phyloP scores from a whole-genome alignment of 805 yeast genomes.

The Zygoascus ofunaensis region DNA sequence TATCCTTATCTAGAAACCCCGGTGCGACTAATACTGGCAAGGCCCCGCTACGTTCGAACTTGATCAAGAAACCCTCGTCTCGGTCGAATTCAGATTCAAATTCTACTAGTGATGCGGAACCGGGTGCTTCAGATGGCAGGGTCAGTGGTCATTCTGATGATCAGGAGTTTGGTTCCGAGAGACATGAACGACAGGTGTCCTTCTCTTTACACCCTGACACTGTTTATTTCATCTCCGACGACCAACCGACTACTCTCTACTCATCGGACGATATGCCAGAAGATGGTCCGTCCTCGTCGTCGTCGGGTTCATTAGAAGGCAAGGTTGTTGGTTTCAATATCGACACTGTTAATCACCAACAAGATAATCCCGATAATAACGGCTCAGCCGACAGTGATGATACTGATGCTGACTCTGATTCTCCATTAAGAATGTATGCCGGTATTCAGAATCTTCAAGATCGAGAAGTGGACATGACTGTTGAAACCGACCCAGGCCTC shows the following conservation, averaged over 20 bases:
- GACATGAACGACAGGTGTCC: slow-evolving; percentile 1
- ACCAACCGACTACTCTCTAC: background rate
- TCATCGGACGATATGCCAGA: background rate
- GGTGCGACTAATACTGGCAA: background rate
- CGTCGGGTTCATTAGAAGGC: too few relatives aligned
- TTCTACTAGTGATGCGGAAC: background rate
- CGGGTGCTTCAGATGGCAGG: too few relatives aligned
- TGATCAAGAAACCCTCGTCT: background rate
- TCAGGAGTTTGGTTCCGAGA: background rate
- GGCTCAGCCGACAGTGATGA: slow-evolving; percentile 7
- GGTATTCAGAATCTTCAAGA: background rate
- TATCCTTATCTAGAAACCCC: too few relatives aligned
- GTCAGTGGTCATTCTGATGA: too few relatives aligned
- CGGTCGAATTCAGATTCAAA: background rate
- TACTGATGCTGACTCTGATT: slow-evolving; percentile 7
- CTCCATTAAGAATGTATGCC: background rate
- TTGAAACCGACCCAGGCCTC: too few relatives aligned
- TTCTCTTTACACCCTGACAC: slow-evolving; percentile 1
- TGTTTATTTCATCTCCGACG: slow-evolving; percentile 1
- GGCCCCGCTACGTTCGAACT: slow-evolving; percentile 1
- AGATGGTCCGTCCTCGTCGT: too few relatives aligned
- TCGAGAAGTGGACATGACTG: background rate
- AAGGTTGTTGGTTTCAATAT: background rate
- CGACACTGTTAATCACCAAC: background rate
- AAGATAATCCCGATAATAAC: too few relatives aligned